Percentiles rank a stretch among this genome's conserved stretches.
Evolutionary conservation across 1,139 yeast species (phyloP).

Genomic region (Blastobotrys persicus): DNA sequence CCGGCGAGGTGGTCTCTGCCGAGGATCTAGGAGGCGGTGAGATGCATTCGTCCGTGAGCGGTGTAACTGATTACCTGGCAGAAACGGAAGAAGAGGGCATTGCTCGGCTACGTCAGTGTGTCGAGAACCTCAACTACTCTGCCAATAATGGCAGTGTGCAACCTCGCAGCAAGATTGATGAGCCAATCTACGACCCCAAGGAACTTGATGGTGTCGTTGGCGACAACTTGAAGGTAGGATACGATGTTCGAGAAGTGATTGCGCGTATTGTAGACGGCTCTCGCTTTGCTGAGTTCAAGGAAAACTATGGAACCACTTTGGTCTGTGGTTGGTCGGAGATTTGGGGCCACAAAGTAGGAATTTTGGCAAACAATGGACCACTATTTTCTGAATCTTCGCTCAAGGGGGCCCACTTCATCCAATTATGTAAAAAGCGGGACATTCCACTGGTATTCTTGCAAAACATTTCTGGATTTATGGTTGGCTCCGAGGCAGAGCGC

Average conservation of each 20-base stretch:
- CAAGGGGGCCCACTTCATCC: slow-evolving; percentile 39
- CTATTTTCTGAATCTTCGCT: slow-evolving; percentile 37
- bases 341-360: slow-evolving; percentile 38
- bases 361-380: slow-evolving; percentile 39
- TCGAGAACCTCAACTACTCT: slow-evolving; percentile 31
- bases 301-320: slow-evolving; percentile 36
- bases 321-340: slow-evolving; percentile 36
- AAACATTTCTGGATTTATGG: slow-evolving; percentile 40
- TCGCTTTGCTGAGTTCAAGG: slow-evolving; percentile 35
- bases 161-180: slow-evolving; percentile 24
- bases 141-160: slow-evolving; percentile 1
- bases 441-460: slow-evolving; percentile 38
- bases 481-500: slow-evolving; percentile 38
- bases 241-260: slow-evolving; percentile 38
- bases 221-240: slow-evolving; percentile 34
- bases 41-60: slow-evolving; percentile 37
- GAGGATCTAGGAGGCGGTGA: slow-evolving; percentile 40
- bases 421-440: slow-evolving; percentile 38
- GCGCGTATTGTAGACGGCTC: slow-evolving; percentile 40
- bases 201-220: slow-evolving; percentile 39
- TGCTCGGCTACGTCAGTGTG: slow-evolving; percentile 34
- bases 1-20: slow-evolving; percentile 38
- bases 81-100: slow-evolving; percentile 39
- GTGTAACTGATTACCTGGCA: slow-evolving; percentile 37
- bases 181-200: slow-evolving; percentile 34